Conservation (phyloP, 305 asterid species). For the Fraxinus dipetala region DNA sequence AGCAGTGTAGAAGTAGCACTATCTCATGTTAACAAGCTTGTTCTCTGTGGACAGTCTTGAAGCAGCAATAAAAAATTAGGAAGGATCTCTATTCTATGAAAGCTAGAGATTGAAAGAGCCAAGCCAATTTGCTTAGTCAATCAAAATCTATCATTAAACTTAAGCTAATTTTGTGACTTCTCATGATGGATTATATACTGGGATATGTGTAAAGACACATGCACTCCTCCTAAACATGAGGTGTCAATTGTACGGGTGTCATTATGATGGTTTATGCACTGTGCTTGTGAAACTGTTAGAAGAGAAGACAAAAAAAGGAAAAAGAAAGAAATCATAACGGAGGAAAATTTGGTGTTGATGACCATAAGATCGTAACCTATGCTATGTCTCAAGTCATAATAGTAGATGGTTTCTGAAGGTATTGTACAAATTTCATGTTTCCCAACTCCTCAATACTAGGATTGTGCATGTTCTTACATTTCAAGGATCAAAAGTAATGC, state of each 20-base stretch:
- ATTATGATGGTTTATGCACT: neutral
- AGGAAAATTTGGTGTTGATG: neutral
- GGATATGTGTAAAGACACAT: neutral
- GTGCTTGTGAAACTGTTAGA: neutral
- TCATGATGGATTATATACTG: neutral
- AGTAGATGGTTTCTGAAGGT: neutral
- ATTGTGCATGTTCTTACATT: neutral
- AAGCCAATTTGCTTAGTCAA: neutral
- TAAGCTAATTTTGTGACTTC: neutral
- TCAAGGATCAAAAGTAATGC: neutral
- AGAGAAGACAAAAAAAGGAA: neutral
- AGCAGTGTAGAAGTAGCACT: neutral
- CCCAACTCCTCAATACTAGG: neutral
- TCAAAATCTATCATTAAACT: neutral
- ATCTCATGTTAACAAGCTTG: neutral
- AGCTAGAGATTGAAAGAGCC: neutral
- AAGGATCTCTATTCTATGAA: neutral
- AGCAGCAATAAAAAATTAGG: neutral
- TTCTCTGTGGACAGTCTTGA: neutral
- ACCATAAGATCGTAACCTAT: neutral
- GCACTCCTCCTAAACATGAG: neutral
- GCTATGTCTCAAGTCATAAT: neutral
- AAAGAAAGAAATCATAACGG: neutral
- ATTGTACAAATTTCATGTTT: neutral
- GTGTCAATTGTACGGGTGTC: neutral